Evolutionary conservation across 2,329 filamentous ascomycete species (phyloP).

Genomic region (Talaromyces marneffei): DNA sequence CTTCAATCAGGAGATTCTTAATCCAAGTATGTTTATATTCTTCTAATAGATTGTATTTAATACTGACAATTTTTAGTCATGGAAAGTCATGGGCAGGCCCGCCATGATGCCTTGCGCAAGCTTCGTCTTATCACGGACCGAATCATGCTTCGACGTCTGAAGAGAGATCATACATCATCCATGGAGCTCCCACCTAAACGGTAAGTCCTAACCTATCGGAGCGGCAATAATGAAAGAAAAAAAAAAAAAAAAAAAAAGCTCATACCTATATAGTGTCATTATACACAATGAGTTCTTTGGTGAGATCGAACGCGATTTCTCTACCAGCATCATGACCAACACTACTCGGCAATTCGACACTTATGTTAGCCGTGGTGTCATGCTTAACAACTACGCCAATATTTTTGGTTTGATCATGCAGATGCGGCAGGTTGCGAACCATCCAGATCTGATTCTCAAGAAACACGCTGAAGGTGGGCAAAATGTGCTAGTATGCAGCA

Average conservation of each 20-base stretch:
- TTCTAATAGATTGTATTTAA: constrained; percentile 40
- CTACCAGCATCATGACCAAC: constrained; percentile 90
- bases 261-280: constrained; percentile 49
- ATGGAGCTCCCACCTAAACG: constrained; percentile 98
- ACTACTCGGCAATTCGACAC: constrained; percentile 86
- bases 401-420: constrained; percentile 99
- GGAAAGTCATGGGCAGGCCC: constrained; percentile 51
- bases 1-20: constrained; percentile 92
- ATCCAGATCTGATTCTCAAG: constrained; percentile 88
- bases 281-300: constrained; percentile 95
- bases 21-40: constrained; percentile 52
- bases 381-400: constrained; percentile 97
- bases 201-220: constrained; percentile 20
- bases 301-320: constrained; percentile 92
- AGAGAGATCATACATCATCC: constrained; percentile 84
- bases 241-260: not conserved
- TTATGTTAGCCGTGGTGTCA: constrained; percentile 87
- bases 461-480: constrained; percentile 80
- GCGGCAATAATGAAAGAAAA: not conserved
- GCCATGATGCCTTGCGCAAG: constrained; percentile 68
- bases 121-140: constrained; percentile 82
- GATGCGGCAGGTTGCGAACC: constrained; percentile 96
- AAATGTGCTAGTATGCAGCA: constrained; percentile 84
- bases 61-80: constrained; percentile 44
- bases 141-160: constrained; percentile 93